phyloP scores from a whole-genome alignment of 2,329 filamentous ascomycete genomes.

The Colletotrichum gigasporum region DNA sequence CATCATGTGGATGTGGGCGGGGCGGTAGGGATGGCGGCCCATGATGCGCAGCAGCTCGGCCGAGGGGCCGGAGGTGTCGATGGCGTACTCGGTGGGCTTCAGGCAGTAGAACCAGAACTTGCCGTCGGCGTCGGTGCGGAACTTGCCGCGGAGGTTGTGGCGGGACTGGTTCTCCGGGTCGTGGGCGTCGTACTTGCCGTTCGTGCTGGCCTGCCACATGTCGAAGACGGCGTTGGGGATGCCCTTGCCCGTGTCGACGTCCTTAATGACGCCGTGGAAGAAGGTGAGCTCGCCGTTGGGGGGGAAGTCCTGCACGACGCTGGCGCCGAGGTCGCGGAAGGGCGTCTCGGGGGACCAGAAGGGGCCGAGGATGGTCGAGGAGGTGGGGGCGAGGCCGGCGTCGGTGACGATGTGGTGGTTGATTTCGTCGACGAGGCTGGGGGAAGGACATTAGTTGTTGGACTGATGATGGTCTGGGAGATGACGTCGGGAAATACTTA shows the following conservation, averaged over 20 bases:
- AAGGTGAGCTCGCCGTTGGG: conserved; percentile 26
- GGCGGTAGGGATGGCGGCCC: conserved; percentile 36
- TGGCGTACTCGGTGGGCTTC: conserved; percentile 70
- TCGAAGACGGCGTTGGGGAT: conserved; percentile 61
- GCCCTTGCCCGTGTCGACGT: conserved; percentile 36
- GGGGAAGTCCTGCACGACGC: conserved; percentile 32
- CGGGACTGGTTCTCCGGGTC: conserved; percentile 67
- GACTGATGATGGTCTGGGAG: not conserved
- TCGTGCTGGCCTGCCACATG: conserved; percentile 71
- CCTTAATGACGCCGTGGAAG: conserved; percentile 32
- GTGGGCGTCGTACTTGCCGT: conserved; percentile 68
- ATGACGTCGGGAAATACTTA: not conserved
- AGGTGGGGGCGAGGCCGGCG: conserved; percentile 25
- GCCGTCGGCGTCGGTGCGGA: conserved; percentile 68
- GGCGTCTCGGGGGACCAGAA: conserved; percentile 34
- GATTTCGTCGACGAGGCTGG: conserved; percentile 31
- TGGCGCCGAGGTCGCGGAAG: conserved; percentile 31
- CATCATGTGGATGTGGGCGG: conserved; percentile 39
- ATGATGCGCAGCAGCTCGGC: conserved; percentile 35
- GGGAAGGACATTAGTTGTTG: not conserved
- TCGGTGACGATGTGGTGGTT: conserved; percentile 30
- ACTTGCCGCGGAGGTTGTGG: conserved; percentile 73
- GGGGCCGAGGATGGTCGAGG: conserved; percentile 31
- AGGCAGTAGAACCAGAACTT: conserved; percentile 71
- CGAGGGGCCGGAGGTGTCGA: conserved; percentile 61